Evolutionary conservation across 2,329 filamentous ascomycete species (phyloP), one percentile per base, ranked within the genome.

Genomic region (Diaporthe ampelina): DNA sequence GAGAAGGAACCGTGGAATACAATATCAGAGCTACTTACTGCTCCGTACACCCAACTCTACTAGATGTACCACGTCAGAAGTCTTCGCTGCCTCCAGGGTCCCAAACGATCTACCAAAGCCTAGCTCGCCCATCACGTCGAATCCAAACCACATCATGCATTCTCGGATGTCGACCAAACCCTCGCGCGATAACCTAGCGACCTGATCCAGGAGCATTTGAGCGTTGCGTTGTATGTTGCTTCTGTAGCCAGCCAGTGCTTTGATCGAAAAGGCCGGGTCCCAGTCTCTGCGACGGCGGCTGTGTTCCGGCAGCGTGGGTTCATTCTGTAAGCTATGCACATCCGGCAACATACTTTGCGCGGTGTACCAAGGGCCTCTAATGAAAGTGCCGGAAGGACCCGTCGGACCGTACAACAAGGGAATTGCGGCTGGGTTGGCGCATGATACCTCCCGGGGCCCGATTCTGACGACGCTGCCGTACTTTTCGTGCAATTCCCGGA

Each of bases 71-170:
- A 48, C 37, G 4, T 43, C 59, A 48, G 40, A 65, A 9, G 59
- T 65, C 40, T 65, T 65, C 19, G 59, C 59, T 2, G 40, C 26
- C 26, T 65, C 59, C 59, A 65, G 19, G 1, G 59, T 65, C 24
- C 59, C 59, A 48, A 65, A 65, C 4, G 59, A 65, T 43, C 59
- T 65, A 26, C 40, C 59, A n/a, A 65, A 65, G 37, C 59, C 59
- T 9, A 65, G 40, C 40, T 65, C 59, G 40, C 59, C 59, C 59
- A 65, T 65, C 4, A 65, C 59, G 24, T 65, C 59, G 59, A 48
- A 65, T 15, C 59, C 59, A 32, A 65, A 65, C 59, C 59, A 65
- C 40, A 65, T 65, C 59, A 65, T 65, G 21, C 59, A 65, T 29
- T 65, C 59, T 35, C 59, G 45, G 45, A 65, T 48, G 26, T 65